Evolutionary conservation across 306 rosid species (phyloP), one percentile per base, ranked within the genome.

Genomic region (Quercus wislizeni): DNA sequence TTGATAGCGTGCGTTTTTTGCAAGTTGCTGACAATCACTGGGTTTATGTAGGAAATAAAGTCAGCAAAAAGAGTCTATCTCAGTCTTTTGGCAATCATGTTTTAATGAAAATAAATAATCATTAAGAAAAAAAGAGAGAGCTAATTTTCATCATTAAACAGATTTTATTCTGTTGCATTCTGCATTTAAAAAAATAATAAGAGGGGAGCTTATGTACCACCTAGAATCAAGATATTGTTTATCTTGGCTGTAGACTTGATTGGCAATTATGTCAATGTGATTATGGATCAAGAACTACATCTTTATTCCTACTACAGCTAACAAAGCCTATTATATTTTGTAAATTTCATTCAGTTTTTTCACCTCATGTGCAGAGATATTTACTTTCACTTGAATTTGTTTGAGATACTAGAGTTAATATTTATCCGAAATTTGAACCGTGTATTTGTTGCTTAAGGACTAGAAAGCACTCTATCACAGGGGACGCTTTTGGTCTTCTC

Each of bases 401-500:
- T 61, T 33, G 30, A 33, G 6, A 38, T 61, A 25, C 17, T 64
- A 28, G 27, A 65, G 43, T 76, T 62, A 12, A 49, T 21, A 46
- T 75, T 63, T n/a, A 56, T 77, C 62, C 69, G 31, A 78, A 46
- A 77, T 19, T 19, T 64, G 9, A 51, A 15, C 70, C 52, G 14
- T 78, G 35, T 69, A 83, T 43, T 74, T 76, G 20, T 80, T 74
- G 78, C 64, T 52, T 58, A 92, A 92, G 92, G 87, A 54, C 85
- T 38, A 72, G 85, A 86, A 87, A 82, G 80, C 95, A 83, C 84
- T 80, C 87, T 21, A 83, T 87, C 71, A 21, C 54, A 0, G 95
- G 97, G 62, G 89, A 86, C 76, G 51, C 79, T 64, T 90, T 83
- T n/a, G 91, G 90, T 73, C 86, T 92, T 68, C 91, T 92, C 78